Evolutionary conservation across 495 filamentous ascomycete species (phyloP).

Genomic region (Choiromyces venosus): DNA sequence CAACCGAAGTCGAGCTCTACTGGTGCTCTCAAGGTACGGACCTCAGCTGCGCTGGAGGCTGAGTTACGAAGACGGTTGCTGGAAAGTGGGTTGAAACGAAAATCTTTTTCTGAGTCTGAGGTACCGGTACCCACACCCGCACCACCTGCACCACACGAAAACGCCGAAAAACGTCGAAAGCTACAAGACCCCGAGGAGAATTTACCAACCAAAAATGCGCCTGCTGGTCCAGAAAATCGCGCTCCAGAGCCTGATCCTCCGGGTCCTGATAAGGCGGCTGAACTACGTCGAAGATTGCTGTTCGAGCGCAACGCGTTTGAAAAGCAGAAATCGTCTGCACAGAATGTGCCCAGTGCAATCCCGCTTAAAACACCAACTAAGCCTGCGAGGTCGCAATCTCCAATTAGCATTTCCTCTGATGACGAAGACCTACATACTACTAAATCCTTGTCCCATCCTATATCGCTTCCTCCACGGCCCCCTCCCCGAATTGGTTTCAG

Average conservation of each 20-base stretch:
- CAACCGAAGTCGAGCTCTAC: background rate
- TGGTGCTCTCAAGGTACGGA: background rate
- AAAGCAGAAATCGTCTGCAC: slow-evolving; percentile 27
- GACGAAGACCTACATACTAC: slow-evolving; percentile 21
- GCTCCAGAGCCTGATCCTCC: background rate
- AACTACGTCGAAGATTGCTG: slow-evolving; percentile 26
- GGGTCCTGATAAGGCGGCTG: slow-evolving; percentile 6
- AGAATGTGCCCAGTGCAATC: background rate
- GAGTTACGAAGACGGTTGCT: slow-evolving; percentile 33
- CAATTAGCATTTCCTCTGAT: slow-evolving; percentile 37
- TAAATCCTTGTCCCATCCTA: slow-evolving; percentile 17
- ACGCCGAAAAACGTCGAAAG: slow-evolving; percentile 17
- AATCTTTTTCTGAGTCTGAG: slow-evolving; percentile 17
- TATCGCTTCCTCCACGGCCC: slow-evolving; percentile 37
- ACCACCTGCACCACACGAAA: slow-evolving; percentile 17
- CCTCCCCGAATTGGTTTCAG: slow-evolving; percentile 38
- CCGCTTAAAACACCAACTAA: slow-evolving; percentile 11
- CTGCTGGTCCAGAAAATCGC: background rate
- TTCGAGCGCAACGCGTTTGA: slow-evolving; percentile 25
- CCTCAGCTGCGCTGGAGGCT: slow-evolving; percentile 32
- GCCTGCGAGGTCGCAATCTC: slow-evolving; percentile 23
- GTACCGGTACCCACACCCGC: slow-evolving; percentile 5
- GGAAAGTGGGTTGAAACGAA: slow-evolving; percentile 35
- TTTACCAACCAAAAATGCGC: background rate
- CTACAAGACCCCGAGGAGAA: background rate